Conservation (phyloP, 768 basidiomycete genomes). For the Lentinus brumalis region DNA sequence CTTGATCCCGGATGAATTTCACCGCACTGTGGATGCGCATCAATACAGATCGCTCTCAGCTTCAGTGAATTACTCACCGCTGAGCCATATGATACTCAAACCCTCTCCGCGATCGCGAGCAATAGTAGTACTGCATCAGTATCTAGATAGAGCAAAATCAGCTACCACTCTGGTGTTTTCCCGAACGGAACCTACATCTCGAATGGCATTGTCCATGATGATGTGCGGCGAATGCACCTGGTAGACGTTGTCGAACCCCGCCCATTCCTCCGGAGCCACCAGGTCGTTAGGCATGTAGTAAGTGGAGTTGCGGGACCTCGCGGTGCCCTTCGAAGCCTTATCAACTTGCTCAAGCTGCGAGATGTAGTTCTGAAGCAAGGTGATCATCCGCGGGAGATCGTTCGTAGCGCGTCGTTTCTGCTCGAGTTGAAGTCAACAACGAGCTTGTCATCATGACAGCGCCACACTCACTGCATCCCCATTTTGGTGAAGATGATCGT, state of each 20-base stretch:
- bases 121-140: conserved; percentile 86
- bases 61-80: conserved; percentile 48
- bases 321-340: conserved; percentile 33
- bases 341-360: conserved; percentile 52
- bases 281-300: conserved; percentile 72
- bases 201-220: conserved; percentile 71
- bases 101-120: conserved; percentile 71
- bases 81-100: conserved; percentile 90
- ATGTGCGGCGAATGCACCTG: conserved; percentile 87
- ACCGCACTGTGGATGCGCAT: conserved; percentile 55
- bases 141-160: conserved; percentile 52
- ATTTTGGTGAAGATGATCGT: not conserved
- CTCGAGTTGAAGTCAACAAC: not conserved
- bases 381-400: conserved; percentile 51
- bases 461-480: not conserved
- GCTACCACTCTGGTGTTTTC: not conserved
- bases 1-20: conserved; percentile 87
- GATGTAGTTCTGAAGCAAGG: conserved; percentile 63
- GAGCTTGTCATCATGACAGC: not conserved
- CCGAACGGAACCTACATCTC: conserved; percentile 60
- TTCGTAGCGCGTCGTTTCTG: conserved; percentile 1
- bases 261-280: conserved; percentile 70
- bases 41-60: not conserved
- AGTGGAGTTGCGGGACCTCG: conserved; percentile 28
- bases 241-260: conserved; percentile 87